Base-by-base conservation (phyloP, 1,284 basidiomycete genomes). In the Bondarzewia mesenterica region DNA sequence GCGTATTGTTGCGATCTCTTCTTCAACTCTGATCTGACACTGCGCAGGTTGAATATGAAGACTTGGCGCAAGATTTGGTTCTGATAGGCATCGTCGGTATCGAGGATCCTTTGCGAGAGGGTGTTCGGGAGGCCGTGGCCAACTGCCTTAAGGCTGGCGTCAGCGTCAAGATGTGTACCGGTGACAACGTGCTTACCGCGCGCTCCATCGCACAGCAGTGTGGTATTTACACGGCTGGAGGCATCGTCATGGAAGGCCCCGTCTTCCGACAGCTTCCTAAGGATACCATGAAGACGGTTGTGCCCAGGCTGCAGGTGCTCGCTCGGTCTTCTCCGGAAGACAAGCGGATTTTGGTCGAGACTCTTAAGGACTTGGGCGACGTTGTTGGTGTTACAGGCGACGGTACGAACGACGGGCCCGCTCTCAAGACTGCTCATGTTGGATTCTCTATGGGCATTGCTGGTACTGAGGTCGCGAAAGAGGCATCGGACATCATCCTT, bases 391-490 rank as follows among this genome's bases (percentile, higher is more conserved):
- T 98, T 42, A 99, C 96, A 22, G 96, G 96, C 52, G 96, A 99
- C 60, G 95, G 96, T 57, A 97, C 94, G 25, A 99, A 99, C 64
- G 95, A 99, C 61, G 95, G 93, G 0, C 94, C 95, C 35, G 94
- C 95, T 8, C 80, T 98, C 58, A 98, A 96, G 74, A 89, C 90
- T 3, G 91, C 93, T 26, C 77, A 95, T 57, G 91, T 96, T 40
- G 93, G 93, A 37, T 96, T 95, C 70, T 92, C 91, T 14, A 99
- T 99, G 96, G 96, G 96, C 63, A 93, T 99, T 57, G 85, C 94
- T 37, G 96, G 96, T 35, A 99, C 96, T 2, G 96, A 99, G 64
- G 93, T 99, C 20, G 96, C 96, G 46, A 98, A 99, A 70, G 94
- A 98, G 67, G 96, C 96, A 2, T 97, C 93, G 7, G 96, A 99